Conservation (phyloP, 2,329 filamentous ascomycete species). For the Diplodia mutila region DNA sequence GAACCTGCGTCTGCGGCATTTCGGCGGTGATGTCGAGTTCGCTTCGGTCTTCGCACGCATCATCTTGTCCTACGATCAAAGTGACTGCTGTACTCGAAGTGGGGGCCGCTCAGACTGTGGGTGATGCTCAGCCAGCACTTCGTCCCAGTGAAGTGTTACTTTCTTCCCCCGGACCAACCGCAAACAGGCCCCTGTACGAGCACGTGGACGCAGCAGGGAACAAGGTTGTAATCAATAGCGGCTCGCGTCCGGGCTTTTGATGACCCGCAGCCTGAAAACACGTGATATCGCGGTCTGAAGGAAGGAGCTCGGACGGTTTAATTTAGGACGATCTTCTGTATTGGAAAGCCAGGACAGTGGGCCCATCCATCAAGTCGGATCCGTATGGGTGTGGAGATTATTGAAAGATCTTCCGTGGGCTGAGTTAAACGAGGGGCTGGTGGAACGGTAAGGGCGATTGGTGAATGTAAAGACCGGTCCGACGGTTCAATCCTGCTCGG, state of each 20-base stretch:
- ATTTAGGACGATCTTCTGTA: slow-evolving; percentile 8
- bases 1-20: slow-evolving; percentile 11
- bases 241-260: slow-evolving; percentile 16
- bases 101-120: not conserved
- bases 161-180: not conserved
- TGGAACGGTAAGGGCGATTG: not conserved
- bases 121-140: not conserved
- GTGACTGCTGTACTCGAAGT: not conserved
- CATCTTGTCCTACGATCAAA: not conserved
- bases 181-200: not conserved
- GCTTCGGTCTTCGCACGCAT: not conserved
- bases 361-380: slow-evolving; percentile 7
- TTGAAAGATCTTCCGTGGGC: slow-evolving; percentile 1
- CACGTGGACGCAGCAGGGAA: slow-evolving; percentile 16
- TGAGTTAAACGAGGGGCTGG: slow-evolving; percentile 2
- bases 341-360: slow-evolving; percentile 1
- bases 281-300: slow-evolving; percentile 16
- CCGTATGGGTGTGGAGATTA: not conserved
- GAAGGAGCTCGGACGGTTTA: slow-evolving; percentile 16
- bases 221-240: slow-evolving; percentile 13
- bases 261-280: slow-evolving; percentile 15
- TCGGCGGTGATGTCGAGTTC: slow-evolving; percentile 1
- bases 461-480: not conserved
- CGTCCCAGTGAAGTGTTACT: not conserved
- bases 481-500: not conserved